phyloP scores from a whole-genome alignment of 768 basidiomycete species.

The Suillus fuscotomentosus region DNA sequence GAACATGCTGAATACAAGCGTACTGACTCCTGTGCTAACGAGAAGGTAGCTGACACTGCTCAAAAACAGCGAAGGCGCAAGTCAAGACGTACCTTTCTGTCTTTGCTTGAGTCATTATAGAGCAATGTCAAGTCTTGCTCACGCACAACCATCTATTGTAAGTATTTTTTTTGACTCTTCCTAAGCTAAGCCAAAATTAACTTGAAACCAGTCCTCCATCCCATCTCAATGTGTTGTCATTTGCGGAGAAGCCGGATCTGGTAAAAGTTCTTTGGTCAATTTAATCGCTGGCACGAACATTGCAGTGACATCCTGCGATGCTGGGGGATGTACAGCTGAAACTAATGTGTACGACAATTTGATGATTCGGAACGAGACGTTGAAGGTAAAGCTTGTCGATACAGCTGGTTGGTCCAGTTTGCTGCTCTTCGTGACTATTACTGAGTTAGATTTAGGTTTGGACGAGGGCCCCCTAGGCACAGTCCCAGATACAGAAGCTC shows the following conservation, averaged over 20 bases:
- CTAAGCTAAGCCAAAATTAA: neutral
- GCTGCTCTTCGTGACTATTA: neutral
- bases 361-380: neutral
- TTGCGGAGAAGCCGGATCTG: neutral
- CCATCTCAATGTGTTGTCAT: neutral
- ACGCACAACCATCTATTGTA: neutral
- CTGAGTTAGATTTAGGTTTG: neutral
- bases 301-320: neutral
- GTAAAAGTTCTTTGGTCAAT: constrained; percentile 5
- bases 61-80: neutral
- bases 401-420: neutral
- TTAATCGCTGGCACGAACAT: constrained; percentile 13
- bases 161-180: neutral
- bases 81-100: neutral
- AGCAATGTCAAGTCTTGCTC: neutral
- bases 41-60: neutral
- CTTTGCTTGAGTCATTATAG: neutral
- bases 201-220: neutral
- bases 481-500: neutral
- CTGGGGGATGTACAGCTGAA: neutral
- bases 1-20: neutral
- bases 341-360: neutral
- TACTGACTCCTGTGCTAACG: too few species aligned
- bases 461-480: neutral
- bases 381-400: neutral